Conservation (phyloP, 2,329 filamentous ascomycete genomes). For the Colletotrichum sojae region DNA sequence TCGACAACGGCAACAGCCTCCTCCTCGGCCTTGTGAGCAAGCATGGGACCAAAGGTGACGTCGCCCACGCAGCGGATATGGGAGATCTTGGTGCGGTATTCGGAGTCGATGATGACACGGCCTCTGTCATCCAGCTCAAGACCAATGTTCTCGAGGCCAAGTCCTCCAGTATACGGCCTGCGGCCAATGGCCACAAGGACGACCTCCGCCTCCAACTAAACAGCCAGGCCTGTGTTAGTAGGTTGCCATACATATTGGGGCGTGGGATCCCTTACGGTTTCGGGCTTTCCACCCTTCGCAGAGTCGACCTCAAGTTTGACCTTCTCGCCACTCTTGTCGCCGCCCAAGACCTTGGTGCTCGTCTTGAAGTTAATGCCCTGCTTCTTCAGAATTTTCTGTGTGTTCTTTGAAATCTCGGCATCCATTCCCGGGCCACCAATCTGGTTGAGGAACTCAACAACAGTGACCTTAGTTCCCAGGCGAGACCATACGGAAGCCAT, state of each 20-base stretch:
- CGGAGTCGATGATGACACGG: conserved; percentile 95
- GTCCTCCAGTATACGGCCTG: conserved; percentile 91
- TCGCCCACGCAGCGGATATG: conserved; percentile 98
- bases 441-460: conserved; percentile 95
- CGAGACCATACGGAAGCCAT: conserved; percentile 99
- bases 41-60: conserved; percentile 97
- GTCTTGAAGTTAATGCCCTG: conserved; percentile 99
- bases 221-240: conserved; percentile 30
- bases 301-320: conserved; percentile 90
- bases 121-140: conserved; percentile 93
- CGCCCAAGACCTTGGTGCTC: conserved; percentile 92
- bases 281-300: conserved; percentile 95
- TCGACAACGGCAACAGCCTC: conserved; percentile 95
- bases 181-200: conserved; percentile 97
- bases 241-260: not conserved
- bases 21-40: conserved; percentile 99
- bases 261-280: conserved; percentile 74
- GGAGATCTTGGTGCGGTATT: conserved; percentile 97
- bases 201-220: conserved; percentile 90
- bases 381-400: conserved; percentile 94
- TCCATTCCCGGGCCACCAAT: conserved; percentile 99
- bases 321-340: conserved; percentile 83
- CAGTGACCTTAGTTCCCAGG: conserved; percentile 93
- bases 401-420: conserved; percentile 88
- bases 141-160: conserved; percentile 94